Percentiles rank a stretch among this genome's conserved stretches.
These are phyloP conservation scores for Striga asiatica DNA, from an alignment of 257 asterid species.

Conservation along the genomic window DNA sequence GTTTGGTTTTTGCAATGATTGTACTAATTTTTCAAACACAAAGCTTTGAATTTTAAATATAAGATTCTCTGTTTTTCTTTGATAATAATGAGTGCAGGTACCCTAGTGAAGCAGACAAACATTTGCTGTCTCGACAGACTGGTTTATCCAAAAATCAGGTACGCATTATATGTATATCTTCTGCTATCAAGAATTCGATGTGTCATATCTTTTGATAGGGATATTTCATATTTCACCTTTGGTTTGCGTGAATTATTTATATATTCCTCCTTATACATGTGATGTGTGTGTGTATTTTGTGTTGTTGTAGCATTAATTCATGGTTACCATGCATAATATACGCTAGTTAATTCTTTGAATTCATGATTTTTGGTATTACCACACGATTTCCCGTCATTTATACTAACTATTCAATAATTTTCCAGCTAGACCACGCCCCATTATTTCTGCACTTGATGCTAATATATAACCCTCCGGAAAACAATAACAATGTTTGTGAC, in stretches of 20 bases:
- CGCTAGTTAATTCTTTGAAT: too few species aligned
- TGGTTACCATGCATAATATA: too few species aligned
- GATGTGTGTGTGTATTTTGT: neutral
- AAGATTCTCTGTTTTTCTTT: neutral
- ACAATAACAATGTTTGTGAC: too few species aligned
- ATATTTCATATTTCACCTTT: constrained; percentile 19
- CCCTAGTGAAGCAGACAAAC: constrained; percentile 95
- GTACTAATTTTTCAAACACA: neutral
- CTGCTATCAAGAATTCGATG: constrained; percentile 9
- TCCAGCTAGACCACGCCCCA: too few species aligned
- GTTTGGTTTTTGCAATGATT: neutral
- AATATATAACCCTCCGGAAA: too few species aligned
- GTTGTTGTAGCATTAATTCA: too few species aligned
- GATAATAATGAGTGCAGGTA: constrained; percentile 66
- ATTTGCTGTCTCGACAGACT: constrained; percentile 88
- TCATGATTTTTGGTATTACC: too few species aligned
- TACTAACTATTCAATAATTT: too few species aligned
- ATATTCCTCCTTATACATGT: too few species aligned
- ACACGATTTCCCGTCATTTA: too few species aligned
- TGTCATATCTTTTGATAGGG: constrained; percentile 32
- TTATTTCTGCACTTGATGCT: too few species aligned
- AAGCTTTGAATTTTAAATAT: neutral
- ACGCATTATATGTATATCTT: constrained; percentile 19
- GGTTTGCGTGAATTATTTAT: constrained; percentile 13
- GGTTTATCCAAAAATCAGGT: constrained; percentile 92